A percentile compares a stretch with the other conserved stretches of the same genome.
These are phyloP conservation scores for Eremomyces bilateralis DNA, from an alignment of 495 filamentous ascomycete genomes.

Conservation along the genomic window DNA sequence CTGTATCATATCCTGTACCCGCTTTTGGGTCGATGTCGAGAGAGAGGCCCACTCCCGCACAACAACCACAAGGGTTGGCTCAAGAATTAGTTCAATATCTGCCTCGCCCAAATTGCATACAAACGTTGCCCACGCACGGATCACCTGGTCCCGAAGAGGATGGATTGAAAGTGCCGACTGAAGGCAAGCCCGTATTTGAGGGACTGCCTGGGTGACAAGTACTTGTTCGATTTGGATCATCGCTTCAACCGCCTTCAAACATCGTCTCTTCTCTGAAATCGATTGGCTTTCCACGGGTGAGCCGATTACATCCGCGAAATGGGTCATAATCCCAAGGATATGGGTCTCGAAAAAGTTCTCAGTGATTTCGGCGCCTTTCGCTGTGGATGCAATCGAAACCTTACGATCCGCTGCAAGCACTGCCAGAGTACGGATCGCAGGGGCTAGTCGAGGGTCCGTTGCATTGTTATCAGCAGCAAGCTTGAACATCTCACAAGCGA, in stretches of 20 bases:
- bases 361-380: constrained; percentile 34
- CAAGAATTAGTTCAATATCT: constrained; percentile 56
- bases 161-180: constrained; percentile 57
- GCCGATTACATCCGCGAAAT: constrained; percentile 63
- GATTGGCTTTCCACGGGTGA: constrained; percentile 35
- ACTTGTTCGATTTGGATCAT: constrained; percentile 56
- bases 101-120: constrained; percentile 49
- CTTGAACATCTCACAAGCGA: constrained; percentile 70
- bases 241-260: constrained; percentile 63
- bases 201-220: constrained; percentile 53
- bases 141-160: constrained; percentile 51
- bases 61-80: constrained; percentile 74
- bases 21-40: constrained; percentile 31
- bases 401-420: constrained; percentile 35
- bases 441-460: constrained; percentile 32
- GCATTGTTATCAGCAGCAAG: constrained; percentile 46
- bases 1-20: constrained; percentile 36
- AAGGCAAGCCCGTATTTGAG: constrained; percentile 78
- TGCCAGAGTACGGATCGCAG: constrained; percentile 47
- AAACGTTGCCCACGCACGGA: constrained; percentile 66
- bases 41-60: constrained; percentile 58
- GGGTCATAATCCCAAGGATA: constrained; percentile 70
- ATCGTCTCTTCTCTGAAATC: constrained; percentile 41
- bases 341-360: constrained; percentile 64
- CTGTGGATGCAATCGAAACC: constrained; percentile 21